A percentile compares a stretch with the other conserved stretches of the same genome.
These are phyloP conservation scores for Brassica rapa DNA, from an alignment of 345 rosid genomes.

Conservation along the genomic window DNA sequence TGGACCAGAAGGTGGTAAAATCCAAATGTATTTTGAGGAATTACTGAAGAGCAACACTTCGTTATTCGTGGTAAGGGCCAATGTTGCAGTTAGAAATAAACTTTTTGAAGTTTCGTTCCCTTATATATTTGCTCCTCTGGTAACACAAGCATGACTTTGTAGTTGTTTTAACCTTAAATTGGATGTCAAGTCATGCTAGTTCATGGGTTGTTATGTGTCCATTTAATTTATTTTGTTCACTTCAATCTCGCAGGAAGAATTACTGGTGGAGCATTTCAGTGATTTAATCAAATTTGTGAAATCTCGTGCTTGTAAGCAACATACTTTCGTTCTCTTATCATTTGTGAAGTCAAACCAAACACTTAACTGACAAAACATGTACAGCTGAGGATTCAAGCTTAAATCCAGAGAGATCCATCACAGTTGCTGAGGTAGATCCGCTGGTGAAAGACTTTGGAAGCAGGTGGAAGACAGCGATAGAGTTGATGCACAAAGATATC, in stretches of 20 bases:
- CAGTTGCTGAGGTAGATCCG: conserved; percentile 77
- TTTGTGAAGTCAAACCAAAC: background rate
- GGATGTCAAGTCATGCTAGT: background rate
- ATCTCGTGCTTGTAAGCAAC: conserved; percentile 75
- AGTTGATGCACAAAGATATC: conserved; percentile 97
- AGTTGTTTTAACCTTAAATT: background rate
- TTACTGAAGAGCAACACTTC: conserved; percentile 84
- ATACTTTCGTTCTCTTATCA: background rate
- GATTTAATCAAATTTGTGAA: conserved; percentile 92
- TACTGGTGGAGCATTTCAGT: conserved; percentile 85
- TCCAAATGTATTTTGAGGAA: conserved; percentile 90
- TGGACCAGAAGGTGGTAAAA: conserved; percentile 91
- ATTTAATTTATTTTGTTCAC: background rate
- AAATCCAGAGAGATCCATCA: conserved; percentile 63
- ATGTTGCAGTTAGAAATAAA: conserved; percentile 8
- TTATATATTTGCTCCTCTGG: background rate
- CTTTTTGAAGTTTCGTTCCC: background rate
- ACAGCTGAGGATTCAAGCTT: conserved; percentile 83
- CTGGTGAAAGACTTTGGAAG: conserved; percentile 84
- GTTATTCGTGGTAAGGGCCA: conserved; percentile 72
- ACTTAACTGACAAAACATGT: background rate
- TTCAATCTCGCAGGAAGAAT: conserved; percentile 68
- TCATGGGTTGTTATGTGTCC: background rate
- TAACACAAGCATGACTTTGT: conserved; percentile 12
- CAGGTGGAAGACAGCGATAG: conserved; percentile 93